phyloP scores from a whole-genome alignment of 2,329 filamentous ascomycete genomes.

The Passalora sequoiae region DNA sequence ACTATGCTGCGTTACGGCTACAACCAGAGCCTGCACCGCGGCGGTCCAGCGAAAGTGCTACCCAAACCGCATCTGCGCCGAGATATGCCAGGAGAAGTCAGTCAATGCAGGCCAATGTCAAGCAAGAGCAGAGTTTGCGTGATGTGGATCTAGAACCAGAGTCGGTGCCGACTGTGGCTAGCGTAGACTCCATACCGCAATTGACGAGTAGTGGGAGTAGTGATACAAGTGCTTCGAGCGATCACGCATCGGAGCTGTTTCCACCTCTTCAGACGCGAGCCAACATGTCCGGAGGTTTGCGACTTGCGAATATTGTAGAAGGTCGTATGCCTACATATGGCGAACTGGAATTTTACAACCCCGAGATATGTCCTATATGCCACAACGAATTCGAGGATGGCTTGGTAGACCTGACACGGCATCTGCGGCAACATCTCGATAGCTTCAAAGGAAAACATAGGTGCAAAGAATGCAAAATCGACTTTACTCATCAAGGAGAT shows the following conservation, averaged over 20 bases:
- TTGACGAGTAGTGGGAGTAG: constrained; percentile 1
- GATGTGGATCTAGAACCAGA: background rate
- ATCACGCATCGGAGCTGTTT: background rate
- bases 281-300: constrained; percentile 6
- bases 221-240: background rate
- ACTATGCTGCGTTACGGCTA: background rate
- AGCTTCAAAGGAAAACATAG: constrained; percentile 20
- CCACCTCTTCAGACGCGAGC: background rate
- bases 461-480: constrained; percentile 24
- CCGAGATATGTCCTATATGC: constrained; percentile 24
- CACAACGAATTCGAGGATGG: constrained; percentile 23
- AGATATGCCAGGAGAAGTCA: constrained; percentile 1
- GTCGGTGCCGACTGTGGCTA: background rate
- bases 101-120: background rate
- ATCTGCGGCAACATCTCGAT: constrained; percentile 24
- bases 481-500: constrained; percentile 26
- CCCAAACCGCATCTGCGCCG: background rate
- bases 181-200: background rate
- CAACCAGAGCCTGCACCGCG: background rate
- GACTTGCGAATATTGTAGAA: constrained; percentile 4
- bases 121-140: background rate
- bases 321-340: constrained; percentile 1
- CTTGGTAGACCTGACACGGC: constrained; percentile 17
- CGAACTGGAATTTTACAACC: constrained; percentile 16
- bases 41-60: background rate